These are phyloP conservation scores for Nemania serpens DNA, from an alignment of 2,329 filamentous ascomycete species.

Conservation along the genomic window DNA sequence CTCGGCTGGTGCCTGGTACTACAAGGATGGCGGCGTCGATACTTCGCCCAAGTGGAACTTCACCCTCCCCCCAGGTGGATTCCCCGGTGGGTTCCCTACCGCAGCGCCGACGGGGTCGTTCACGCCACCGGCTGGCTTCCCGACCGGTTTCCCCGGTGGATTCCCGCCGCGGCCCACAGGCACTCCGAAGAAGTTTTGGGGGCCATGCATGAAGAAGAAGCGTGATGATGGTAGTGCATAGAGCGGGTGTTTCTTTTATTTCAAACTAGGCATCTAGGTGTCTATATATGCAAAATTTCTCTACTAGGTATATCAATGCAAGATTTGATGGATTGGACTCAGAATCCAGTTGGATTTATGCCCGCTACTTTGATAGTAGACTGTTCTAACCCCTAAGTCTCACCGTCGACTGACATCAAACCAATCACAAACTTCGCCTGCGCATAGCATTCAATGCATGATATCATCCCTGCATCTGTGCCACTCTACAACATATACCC, in stretches of 20 bases:
- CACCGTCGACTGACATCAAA: too few relatives aligned
- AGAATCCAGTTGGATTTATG: conserved; percentile 7
- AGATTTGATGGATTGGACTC: background rate
- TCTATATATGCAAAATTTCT: conserved; percentile 9
- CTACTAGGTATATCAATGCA: conserved; percentile 18
- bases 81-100: too few relatives aligned
- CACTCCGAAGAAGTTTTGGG: conserved; percentile 28
- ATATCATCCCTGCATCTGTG: too few relatives aligned
- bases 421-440: too few relatives aligned
- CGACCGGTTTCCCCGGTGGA: conserved; percentile 17
- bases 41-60: conserved; percentile 28
- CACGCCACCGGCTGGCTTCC: background rate
- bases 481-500: too few relatives aligned
- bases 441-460: too few relatives aligned
- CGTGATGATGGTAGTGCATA: conserved; percentile 16
- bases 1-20: conserved; percentile 31
- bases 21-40: conserved; percentile 32
- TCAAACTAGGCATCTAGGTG: background rate
- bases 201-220: conserved; percentile 35
- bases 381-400: too few relatives aligned
- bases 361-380: conserved; percentile 1
- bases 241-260: background rate
- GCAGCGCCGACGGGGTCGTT: too few relatives aligned
- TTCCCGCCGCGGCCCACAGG: conserved; percentile 25
- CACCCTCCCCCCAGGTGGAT: conserved; percentile 25